These are phyloP conservation scores for Amanita phalloides DNA, from an alignment of 768 basidiomycete genomes.

Conservation along the genomic window DNA sequence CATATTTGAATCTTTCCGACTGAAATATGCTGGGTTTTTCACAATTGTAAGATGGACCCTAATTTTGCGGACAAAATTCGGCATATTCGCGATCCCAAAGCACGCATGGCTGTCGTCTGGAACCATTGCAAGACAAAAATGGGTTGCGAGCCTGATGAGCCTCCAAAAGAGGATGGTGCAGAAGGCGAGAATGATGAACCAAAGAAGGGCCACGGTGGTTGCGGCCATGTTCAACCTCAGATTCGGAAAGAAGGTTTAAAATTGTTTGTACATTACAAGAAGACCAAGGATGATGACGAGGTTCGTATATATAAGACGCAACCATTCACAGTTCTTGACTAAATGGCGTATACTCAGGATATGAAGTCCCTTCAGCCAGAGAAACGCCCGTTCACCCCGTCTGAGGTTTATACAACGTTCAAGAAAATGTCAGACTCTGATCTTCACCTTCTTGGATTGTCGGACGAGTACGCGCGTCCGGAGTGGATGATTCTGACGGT, in stretches of 20 bases:
- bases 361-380: slow-evolving; percentile 74
- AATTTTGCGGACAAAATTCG: slow-evolving; percentile 81
- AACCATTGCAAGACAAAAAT: slow-evolving; percentile 80
- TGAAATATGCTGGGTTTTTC: slow-evolving; percentile 12
- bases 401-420: slow-evolving; percentile 88
- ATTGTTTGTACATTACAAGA: slow-evolving; percentile 90
- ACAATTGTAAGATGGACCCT: slow-evolving; percentile 61
- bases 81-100: slow-evolving; percentile 78
- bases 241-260: slow-evolving; percentile 94
- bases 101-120: slow-evolving; percentile 83
- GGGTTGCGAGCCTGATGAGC: slow-evolving; percentile 81
- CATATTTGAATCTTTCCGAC: slow-evolving; percentile 31
- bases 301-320: slow-evolving; percentile 31
- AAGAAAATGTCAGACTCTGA: slow-evolving; percentile 92
- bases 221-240: slow-evolving; percentile 84
- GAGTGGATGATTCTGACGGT: slow-evolving; percentile 99
- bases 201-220: slow-evolving; percentile 94
- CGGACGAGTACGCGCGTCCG: slow-evolving; percentile 91
- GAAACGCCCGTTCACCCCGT: slow-evolving; percentile 72
- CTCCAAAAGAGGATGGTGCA: slow-evolving; percentile 68
- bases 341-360: slow-evolving; percentile 36
- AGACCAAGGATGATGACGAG: slow-evolving; percentile 91
- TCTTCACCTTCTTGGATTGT: slow-evolving; percentile 81
- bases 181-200: slow-evolving; percentile 58
- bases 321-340: slow-evolving; percentile 9